These are phyloP conservation scores for Melampsora americana DNA, from an alignment of 1,284 basidiomycete species.

Conservation along the genomic window DNA sequence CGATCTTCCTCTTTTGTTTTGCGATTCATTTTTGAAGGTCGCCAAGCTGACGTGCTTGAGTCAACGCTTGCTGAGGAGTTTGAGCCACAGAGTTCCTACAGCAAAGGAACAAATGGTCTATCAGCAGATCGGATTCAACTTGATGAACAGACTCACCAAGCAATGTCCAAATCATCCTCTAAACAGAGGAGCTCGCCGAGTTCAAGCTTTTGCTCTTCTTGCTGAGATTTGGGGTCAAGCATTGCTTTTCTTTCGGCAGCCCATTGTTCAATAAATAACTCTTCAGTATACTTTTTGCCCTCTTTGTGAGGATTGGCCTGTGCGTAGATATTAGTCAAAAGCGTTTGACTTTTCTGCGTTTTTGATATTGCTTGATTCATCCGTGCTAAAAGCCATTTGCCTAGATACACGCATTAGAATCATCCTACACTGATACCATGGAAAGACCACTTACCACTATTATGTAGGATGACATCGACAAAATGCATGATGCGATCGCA, in stretches of 20 bases:
- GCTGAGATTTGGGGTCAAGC: background rate
- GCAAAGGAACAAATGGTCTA: background rate
- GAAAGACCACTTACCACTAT: background rate
- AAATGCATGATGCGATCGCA: background rate
- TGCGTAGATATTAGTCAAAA: background rate
- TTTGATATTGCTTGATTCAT: background rate
- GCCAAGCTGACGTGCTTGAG: background rate
- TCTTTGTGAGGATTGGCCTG: background rate
- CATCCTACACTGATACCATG: background rate
- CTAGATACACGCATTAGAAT: background rate
- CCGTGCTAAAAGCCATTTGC: background rate
- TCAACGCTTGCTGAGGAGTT: background rate
- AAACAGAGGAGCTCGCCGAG: background rate
- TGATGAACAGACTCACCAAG: background rate
- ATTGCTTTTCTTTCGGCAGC: background rate
- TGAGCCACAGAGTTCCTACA: background rate
- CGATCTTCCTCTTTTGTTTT: background rate
- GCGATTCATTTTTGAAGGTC: background rate
- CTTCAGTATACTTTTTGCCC: background rate
- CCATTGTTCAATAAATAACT: constrained; percentile 12
- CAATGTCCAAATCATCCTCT: background rate
- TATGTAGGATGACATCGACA: background rate
- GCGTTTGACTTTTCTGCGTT: background rate
- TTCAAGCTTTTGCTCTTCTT: background rate
- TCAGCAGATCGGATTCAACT: background rate